These are phyloP conservation scores for Aphanoascus verrucosus DNA, from an alignment of 2,329 filamentous ascomycete species.

Conservation along the genomic window DNA sequence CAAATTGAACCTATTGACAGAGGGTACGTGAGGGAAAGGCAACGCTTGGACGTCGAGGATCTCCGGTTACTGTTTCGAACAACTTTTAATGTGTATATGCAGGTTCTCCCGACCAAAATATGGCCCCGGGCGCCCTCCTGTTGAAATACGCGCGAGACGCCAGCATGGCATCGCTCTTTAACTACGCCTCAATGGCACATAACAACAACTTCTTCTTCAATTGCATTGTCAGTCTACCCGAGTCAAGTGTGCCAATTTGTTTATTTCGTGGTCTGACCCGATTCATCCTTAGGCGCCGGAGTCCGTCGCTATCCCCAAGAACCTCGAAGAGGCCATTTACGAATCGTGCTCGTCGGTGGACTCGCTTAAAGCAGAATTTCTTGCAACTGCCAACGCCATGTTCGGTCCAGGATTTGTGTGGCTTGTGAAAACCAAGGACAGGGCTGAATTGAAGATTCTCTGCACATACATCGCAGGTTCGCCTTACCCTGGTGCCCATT, in stretches of 20 bases:
- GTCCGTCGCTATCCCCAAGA: slow-evolving; percentile 43
- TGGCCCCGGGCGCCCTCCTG: slow-evolving; percentile 55
- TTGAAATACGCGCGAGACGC: slow-evolving; percentile 70
- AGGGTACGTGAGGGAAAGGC: slow-evolving; percentile 44
- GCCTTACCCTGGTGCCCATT: slow-evolving; percentile 76
- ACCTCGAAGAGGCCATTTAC: slow-evolving; percentile 51
- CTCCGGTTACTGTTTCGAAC: neutral
- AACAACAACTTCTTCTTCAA: slow-evolving; percentile 61
- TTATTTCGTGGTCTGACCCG: slow-evolving; percentile 57
- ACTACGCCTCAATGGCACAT: slow-evolving; percentile 90
- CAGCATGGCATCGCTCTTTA: slow-evolving; percentile 69
- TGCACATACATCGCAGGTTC: slow-evolving; percentile 85
- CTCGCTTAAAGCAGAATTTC: slow-evolving; percentile 67
- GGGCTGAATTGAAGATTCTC: slow-evolving; percentile 54
- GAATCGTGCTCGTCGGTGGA: slow-evolving; percentile 71
- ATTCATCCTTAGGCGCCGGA: slow-evolving; percentile 30
- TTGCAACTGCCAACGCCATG: slow-evolving; percentile 75
- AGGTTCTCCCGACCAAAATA: slow-evolving; percentile 56
- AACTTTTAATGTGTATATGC: slow-evolving; percentile 15
- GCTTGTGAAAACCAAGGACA: slow-evolving; percentile 57
- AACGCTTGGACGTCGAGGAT: neutral
- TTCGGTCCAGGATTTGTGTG: slow-evolving; percentile 96
- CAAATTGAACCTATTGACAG: slow-evolving; percentile 63
- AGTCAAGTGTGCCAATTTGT: slow-evolving; percentile 31
- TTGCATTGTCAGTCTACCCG: slow-evolving; percentile 30